These are phyloP conservation scores for Poa pratensis DNA, from an alignment of 176 grass and related monocot species.

Conservation along the genomic window DNA sequence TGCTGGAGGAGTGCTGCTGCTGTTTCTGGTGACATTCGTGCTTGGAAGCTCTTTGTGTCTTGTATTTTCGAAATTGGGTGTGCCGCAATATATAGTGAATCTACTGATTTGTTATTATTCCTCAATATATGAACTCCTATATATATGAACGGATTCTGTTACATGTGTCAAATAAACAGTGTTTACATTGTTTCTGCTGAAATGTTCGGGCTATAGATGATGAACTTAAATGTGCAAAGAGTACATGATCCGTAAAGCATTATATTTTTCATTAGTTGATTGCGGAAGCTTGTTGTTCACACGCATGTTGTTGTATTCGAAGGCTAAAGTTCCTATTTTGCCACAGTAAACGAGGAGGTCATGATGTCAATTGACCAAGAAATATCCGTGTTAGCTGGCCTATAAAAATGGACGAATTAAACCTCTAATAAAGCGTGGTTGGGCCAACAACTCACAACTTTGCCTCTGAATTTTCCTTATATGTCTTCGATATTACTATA, in stretches of 20 bases:
- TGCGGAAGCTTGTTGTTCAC: neutral
- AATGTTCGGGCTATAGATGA: neutral
- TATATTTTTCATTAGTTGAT: neutral
- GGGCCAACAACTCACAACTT: no score
- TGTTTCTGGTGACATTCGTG: slow-evolving; percentile 47
- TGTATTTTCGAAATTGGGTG: neutral
- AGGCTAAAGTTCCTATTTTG: neutral
- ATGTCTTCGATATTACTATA: no score
- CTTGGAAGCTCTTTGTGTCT: slow-evolving; percentile 8
- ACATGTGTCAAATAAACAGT: slow-evolving; percentile 28
- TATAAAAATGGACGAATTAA: neutral
- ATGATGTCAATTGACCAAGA: neutral
- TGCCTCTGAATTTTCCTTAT: no score
- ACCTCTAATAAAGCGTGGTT: neutral
- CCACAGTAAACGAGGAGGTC: neutral
- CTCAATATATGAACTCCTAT: slow-evolving; percentile 17
- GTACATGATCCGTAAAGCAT: neutral
- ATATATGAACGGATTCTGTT: neutral
- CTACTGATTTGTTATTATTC: neutral
- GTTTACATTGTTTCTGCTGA: slow-evolving; percentile 12
- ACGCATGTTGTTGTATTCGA: neutral
- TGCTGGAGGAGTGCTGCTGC: slow-evolving; percentile 56
- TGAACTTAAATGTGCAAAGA: neutral
- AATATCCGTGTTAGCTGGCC: neutral
- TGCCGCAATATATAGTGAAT: neutral